These are phyloP conservation scores for Cryphonectria japonica DNA, from an alignment of 2,329 filamentous ascomycete genomes.

Conservation along the genomic window DNA sequence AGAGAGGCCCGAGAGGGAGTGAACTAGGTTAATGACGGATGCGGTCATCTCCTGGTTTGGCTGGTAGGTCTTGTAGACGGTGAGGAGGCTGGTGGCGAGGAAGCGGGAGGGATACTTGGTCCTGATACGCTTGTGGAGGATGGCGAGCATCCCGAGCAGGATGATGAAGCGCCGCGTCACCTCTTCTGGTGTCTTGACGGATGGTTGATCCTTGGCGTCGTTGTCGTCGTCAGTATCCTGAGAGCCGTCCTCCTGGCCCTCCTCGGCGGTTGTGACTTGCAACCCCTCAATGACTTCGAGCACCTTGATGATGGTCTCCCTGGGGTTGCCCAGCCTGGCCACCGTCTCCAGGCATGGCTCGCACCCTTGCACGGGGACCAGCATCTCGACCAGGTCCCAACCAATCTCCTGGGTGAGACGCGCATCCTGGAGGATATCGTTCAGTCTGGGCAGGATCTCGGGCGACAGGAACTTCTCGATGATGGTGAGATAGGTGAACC, in stretches of 20 bases:
- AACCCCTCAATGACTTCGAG: constrained; percentile 71
- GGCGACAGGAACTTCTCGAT: constrained; percentile 73
- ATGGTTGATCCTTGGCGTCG: constrained; percentile 2
- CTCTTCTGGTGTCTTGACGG: constrained; percentile 20
- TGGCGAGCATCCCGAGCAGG: constrained; percentile 71
- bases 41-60: constrained; percentile 70
- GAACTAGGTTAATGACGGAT: constrained; percentile 71
- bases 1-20: constrained; percentile 65
- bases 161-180: constrained; percentile 62
- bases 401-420: constrained; percentile 76
- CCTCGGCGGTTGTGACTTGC: constrained; percentile 46
- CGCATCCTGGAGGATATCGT: constrained; percentile 63
- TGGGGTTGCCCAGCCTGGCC: constrained; percentile 76
- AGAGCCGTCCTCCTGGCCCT: constrained; percentile 38
- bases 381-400: constrained; percentile 80
- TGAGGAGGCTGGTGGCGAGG: constrained; percentile 74
- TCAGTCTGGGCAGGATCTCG: constrained; percentile 68
- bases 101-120: constrained; percentile 80
- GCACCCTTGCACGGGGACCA: constrained; percentile 70
- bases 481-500: constrained; percentile 78
- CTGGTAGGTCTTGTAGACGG: constrained; percentile 68
- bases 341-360: constrained; percentile 74
- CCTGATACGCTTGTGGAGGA: constrained; percentile 74
- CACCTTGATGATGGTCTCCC: constrained; percentile 81
- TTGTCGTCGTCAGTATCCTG: constrained; percentile 32